These are phyloP conservation scores for Arthromyces matolae DNA, from an alignment of 768 basidiomycete genomes.

Conservation along the genomic window DNA sequence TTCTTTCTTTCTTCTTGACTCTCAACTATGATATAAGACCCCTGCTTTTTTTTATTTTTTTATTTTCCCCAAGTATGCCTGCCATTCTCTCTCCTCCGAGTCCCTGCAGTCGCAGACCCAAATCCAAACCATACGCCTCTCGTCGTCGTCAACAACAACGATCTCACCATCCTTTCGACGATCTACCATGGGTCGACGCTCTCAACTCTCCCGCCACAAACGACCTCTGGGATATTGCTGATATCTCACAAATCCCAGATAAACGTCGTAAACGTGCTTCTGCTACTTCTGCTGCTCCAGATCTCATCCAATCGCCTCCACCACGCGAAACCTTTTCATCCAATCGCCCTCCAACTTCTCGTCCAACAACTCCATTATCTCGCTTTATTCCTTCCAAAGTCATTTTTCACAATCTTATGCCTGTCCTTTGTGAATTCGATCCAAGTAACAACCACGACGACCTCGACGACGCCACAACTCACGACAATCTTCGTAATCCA, in stretches of 20 bases:
- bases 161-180: conserved; percentile 54
- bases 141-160: too few relatives aligned
- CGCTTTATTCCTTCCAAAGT: conserved; percentile 46
- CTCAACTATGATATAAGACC: background rate
- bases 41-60: too few relatives aligned
- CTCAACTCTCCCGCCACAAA: conserved; percentile 45
- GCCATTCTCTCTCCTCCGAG: conserved; percentile 31
- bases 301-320: conserved; percentile 24
- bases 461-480: too few relatives aligned
- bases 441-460: too few relatives aligned
- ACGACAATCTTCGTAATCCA: conserved; percentile 22
- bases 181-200: conserved; percentile 64
- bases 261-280: conserved; percentile 45
- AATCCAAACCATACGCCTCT: conserved; percentile 6
- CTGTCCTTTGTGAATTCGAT: conserved; percentile 47
- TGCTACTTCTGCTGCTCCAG: conserved; percentile 51
- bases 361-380: conserved; percentile 29
- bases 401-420: conserved; percentile 61
- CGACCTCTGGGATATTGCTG: conserved; percentile 55
- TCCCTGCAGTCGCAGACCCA: background rate
- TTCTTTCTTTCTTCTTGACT: background rate
- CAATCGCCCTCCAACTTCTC: background rate
- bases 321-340: conserved; percentile 9
- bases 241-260: conserved; percentile 57
- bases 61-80: too few relatives aligned